Evolutionary conservation across 192 early-diverging fungal species (phyloP), one percentile per base, ranked within the genome.

Genomic region (Umbelopsis sp.): DNA sequence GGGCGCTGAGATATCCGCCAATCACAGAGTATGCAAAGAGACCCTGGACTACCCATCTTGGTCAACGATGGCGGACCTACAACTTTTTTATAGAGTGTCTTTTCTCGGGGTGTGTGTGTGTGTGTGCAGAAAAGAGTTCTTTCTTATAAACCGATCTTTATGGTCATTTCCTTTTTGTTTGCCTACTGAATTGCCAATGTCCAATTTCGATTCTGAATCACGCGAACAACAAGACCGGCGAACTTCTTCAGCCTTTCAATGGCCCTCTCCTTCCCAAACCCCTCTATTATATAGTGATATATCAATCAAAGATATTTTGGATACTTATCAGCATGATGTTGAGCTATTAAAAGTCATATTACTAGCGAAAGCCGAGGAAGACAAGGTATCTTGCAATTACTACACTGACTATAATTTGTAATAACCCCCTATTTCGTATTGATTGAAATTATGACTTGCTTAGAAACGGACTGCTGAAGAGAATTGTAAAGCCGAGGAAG

Each of bases 291-390:
- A 62, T 14, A 71, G 31, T 53, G 74, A 75, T 31, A 70, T 76
- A n/a, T 68, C 74, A 25, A 43, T 76, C 36, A 76, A 43, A 45
- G 69, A 76, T 36, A 76, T 76, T 7, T 29, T 76, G 38, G 74
- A 76, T 11, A 66, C 52, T 22, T 76, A 68, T 44, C 49, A 47
- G 22, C 43, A 76, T 53, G 69, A 76, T 51, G 54, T 45, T 12
- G 74, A 76, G 45, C 34, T 76, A 45, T 45, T 76, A 38, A 76
- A 76, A 31, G 68, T 66, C 47, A 69, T 70, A 3, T 45, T 76
- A n/a, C 50, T 71, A 56, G 74, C 74, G 9, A 76, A 76, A 45
- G 69, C 69, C 22, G 74, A 76, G 53, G 74, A 76, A 50, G 74
- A 76, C 49, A 76, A 76, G 51, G 74, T 76, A 75, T 32, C 17